Evolutionary conservation across 1,139 yeast genomes (phyloP).

Genomic region (Suhomyces kunorum): DNA sequence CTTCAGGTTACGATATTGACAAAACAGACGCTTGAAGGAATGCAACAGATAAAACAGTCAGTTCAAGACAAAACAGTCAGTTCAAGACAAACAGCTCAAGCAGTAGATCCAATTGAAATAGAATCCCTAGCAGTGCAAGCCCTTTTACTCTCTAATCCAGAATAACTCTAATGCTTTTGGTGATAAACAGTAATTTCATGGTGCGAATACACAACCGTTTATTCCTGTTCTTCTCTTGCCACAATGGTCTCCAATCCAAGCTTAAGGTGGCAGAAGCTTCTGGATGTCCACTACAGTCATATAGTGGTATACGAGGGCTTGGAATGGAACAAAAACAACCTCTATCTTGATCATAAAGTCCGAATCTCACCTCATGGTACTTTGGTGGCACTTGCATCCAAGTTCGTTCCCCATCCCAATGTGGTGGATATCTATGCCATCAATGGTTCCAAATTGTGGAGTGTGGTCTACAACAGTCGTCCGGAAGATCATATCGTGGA

Average conservation of each 20-base stretch:
- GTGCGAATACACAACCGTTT: no score
- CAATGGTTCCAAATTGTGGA: slow-evolving; percentile 51
- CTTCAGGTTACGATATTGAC: no score
- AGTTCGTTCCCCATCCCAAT: slow-evolving; percentile 33
- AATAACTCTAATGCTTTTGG: no score
- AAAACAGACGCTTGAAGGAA: no score
- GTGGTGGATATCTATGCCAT: slow-evolving; percentile 53
- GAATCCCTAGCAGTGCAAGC: no score
- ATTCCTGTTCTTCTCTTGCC: neutral
- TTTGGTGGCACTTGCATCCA: slow-evolving; percentile 40
- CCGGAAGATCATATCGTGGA: slow-evolving; percentile 58
- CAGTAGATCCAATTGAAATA: no score
- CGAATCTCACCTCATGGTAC: slow-evolving; percentile 35
- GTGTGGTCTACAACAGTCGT: slow-evolving; percentile 52
- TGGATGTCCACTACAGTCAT: slow-evolving; percentile 59
- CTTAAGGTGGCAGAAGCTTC: slow-evolving; percentile 62
- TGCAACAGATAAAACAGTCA: no score
- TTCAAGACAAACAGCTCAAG: no score
- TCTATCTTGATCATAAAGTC: slow-evolving; percentile 31
- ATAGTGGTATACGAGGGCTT: slow-evolving; percentile 45
- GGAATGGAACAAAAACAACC: slow-evolving; percentile 38
- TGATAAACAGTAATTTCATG: no score
- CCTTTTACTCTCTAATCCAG: no score
- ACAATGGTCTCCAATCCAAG: slow-evolving; percentile 41
- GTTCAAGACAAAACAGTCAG: no score